Base-by-base conservation (phyloP, 2,329 filamentous ascomycete genomes). In the Thermoascus crustaceus region DNA sequence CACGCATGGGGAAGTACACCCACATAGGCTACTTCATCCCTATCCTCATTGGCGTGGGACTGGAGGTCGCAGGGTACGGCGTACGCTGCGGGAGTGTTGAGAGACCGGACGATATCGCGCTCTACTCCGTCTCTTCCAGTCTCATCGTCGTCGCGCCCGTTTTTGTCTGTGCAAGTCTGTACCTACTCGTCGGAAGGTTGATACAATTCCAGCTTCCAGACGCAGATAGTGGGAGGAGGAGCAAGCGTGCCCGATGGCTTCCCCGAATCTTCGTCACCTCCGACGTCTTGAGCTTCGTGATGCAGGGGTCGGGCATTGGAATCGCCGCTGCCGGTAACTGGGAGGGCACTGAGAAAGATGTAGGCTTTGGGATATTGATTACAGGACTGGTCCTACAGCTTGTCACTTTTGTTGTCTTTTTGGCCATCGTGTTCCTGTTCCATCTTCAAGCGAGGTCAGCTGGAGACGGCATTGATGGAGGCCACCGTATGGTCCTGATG, bases 131-230 rank as follows among this genome's bases (percentile, higher is more conserved):
- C 24, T 63, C 58, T 1, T 43, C 58, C 4, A 61, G 59, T 0
- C 53, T 68, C 14, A 65, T 69, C n/a, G 63, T 72, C 8, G 55
- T 73, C 25, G 66, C 68, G 0, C 70, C 70, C 0, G 57, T 72
- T 26, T 61, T 72, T 34, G 50, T 72, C 32, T 67, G 67, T 10
- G 70, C 69, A 0, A 68, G 66, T 2, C 66, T 72, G 37, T 73
- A 73, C 48, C 59, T 73, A 34, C 60, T 73, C 30, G 63, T 73
- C 34, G 67, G 64, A n/a, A 60, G 65, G 8, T 50, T 73, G 4
- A 64, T 70, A 35, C 49, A 13, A 11, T 33, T n/a, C n/a, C n/a
- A n/a, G n/a, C n/a, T n/a, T n/a, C n/a, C n/a, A n/a, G n/a, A n/a
- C n/a, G n/a, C n/a, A n/a, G n/a, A n/a, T n/a, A n/a, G n/a, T n/a